A percentile compares a stretch with the other conserved stretches of the same genome.
Conservation (phyloP, 2,329 filamentous ascomycete genomes). For the Beauveria rudraprayagi region DNA sequence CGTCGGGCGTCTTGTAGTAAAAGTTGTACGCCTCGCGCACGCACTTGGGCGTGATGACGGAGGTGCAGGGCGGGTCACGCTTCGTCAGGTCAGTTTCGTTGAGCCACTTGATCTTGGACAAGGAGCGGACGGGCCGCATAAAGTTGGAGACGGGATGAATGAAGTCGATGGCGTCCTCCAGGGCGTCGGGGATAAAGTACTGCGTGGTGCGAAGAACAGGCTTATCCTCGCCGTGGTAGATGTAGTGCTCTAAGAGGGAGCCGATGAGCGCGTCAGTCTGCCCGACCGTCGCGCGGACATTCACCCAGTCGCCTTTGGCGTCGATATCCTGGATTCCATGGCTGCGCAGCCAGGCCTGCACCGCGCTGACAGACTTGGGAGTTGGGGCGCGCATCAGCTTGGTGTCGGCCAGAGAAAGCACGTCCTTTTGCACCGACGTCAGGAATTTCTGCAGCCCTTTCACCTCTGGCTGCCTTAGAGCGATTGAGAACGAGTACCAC, state of each 20-base stretch:
- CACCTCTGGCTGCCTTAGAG: conserved; percentile 13
- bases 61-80: conserved; percentile 24
- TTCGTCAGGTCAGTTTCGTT: conserved; percentile 13
- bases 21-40: conserved; percentile 40
- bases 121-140: conserved; percentile 32
- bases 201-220: conserved; percentile 35
- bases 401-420: conserved; percentile 31
- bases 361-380: conserved; percentile 24
- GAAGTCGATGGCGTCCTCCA: conserved; percentile 34
- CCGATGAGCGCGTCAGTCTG: conserved; percentile 33
- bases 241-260: conserved; percentile 33
- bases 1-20: conserved; percentile 23
- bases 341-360: conserved; percentile 34
- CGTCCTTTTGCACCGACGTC: conserved; percentile 17
- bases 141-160: conserved; percentile 43
- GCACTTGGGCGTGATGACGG: conserved; percentile 30
- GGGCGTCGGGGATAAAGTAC: conserved; percentile 35
- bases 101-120: conserved; percentile 5
- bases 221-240: conserved; percentile 23
- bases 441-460: conserved; percentile 11
- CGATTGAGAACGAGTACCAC: conserved; percentile 14
- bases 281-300: conserved; percentile 32
- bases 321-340: conserved; percentile 27
- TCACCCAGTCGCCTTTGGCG: conserved; percentile 33
- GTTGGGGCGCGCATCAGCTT: conserved; percentile 28